These are phyloP conservation scores for Marasmius tenuissimus DNA, from an alignment of 1,284 basidiomycete genomes.

Conservation along the genomic window DNA sequence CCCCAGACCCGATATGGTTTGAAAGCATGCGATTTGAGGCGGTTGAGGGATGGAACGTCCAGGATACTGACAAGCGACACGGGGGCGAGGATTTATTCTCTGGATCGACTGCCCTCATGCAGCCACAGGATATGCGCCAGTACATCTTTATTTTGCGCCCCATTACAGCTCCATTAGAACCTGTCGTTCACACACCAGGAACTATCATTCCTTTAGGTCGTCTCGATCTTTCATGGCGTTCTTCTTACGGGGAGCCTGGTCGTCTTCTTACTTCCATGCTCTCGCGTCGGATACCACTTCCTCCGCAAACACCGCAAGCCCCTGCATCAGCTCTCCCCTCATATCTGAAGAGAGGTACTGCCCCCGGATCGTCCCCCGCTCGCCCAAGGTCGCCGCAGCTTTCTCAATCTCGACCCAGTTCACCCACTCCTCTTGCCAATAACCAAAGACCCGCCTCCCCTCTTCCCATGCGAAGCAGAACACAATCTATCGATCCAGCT, in stretches of 20 bases:
- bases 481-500: constrained; percentile 32
- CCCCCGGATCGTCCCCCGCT: constrained; percentile 36
- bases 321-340: constrained; percentile 69
- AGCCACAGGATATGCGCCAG: constrained; percentile 80
- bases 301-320: constrained; percentile 39
- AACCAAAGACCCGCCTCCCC: constrained; percentile 55
- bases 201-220: constrained; percentile 74
- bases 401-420: constrained; percentile 46
- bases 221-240: constrained; percentile 82
- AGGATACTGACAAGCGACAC: constrained; percentile 44
- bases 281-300: constrained; percentile 66
- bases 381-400: constrained; percentile 56
- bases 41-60: constrained; percentile 65
- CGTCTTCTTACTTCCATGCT: constrained; percentile 82
- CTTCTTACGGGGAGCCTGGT: constrained; percentile 79
- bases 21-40: constrained; percentile 75
- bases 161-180: constrained; percentile 43
- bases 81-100: constrained; percentile 49
- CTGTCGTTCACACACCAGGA: constrained; percentile 59
- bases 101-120: constrained; percentile 66
- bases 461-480: constrained; percentile 38
- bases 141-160: constrained; percentile 82
- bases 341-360: constrained; percentile 60
- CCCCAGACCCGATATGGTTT: constrained; percentile 74
- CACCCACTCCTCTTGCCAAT: constrained; percentile 32